Conservation (phyloP, 257 asterid genomes). For the Capsicum rhomboideum region DNA sequence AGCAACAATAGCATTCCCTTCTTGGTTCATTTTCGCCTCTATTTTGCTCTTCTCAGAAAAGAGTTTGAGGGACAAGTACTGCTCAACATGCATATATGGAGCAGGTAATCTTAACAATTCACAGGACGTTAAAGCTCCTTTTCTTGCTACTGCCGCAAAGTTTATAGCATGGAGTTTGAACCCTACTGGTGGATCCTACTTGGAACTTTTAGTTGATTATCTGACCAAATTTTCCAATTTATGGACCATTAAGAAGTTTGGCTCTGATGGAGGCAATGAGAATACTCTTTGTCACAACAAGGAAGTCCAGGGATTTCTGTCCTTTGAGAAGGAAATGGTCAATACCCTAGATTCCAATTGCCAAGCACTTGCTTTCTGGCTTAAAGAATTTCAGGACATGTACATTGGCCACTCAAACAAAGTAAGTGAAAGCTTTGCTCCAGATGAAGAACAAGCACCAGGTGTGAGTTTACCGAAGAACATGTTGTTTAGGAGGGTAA, state of each 20-base stretch:
- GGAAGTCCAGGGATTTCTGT: constrained; percentile 21
- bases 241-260: constrained; percentile 29
- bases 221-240: constrained; percentile 33
- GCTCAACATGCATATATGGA: constrained; percentile 8
- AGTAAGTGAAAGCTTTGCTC: constrained; percentile 9
- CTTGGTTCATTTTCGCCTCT: constrained; percentile 65
- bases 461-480: constrained; percentile 22
- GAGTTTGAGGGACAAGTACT: constrained; percentile 11
- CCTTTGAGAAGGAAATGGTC: constrained; percentile 15
- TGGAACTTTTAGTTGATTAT: constrained; percentile 27
- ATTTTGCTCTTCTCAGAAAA: constrained; percentile 41
- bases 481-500: constrained; percentile 43
- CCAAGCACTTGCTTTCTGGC: constrained; percentile 33
- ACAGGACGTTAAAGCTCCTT: constrained; percentile 19
- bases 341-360: constrained; percentile 19
- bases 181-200: constrained; percentile 42
- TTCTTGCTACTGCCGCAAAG: constrained; percentile 43
- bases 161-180: constrained; percentile 63
- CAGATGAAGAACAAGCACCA: constrained; percentile 12
- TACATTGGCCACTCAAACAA: constrained; percentile 12
- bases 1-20: constrained; percentile 56
- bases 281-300: constrained; percentile 12
- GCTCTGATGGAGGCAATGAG: constrained; percentile 17
- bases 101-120: constrained; percentile 13
- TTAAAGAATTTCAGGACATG: constrained; percentile 41